Evolutionary conservation across 257 asterid species (phyloP).

Genomic region (Solanum chiquidenum): DNA sequence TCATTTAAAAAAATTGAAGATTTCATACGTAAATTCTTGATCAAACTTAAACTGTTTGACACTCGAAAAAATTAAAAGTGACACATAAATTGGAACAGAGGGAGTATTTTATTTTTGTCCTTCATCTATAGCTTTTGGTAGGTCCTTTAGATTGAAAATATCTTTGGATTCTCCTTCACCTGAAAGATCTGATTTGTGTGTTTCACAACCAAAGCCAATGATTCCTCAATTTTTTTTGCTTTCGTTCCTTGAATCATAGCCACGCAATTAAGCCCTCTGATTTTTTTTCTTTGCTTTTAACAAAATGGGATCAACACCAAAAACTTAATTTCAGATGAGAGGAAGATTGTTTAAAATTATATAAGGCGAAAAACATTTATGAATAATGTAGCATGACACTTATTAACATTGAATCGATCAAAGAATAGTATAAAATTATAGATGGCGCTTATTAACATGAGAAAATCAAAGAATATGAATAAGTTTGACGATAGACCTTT

Average conservation of each 20-base stretch:
- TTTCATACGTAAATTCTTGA: too few relatives aligned
- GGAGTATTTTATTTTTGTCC: background rate
- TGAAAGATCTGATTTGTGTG: background rate
- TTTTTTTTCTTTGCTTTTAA: background rate
- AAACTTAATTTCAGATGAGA: background rate
- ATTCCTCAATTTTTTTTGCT: background rate
- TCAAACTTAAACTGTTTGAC: too few relatives aligned
- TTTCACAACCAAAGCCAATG: background rate
- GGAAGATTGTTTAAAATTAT: too few relatives aligned
- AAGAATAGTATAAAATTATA: background rate
- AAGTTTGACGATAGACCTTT: background rate
- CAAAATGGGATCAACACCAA: background rate
- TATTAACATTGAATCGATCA: background rate
- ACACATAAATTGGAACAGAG: fast-evolving
- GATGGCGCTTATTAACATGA: background rate
- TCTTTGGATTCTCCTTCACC: background rate
- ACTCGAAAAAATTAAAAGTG: too few relatives aligned
- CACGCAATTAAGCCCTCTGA: background rate
- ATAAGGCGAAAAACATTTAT: too few relatives aligned
- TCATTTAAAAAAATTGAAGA: too few relatives aligned
- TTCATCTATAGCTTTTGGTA: background rate
- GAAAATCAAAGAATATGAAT: background rate
- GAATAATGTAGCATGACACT: too few relatives aligned
- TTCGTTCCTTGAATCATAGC: background rate
- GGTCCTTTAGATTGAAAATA: background rate